These are phyloP conservation scores for Tetrahymena thermophila DNA, from an alignment of 73 alveolate species.

Conservation along the genomic window DNA sequence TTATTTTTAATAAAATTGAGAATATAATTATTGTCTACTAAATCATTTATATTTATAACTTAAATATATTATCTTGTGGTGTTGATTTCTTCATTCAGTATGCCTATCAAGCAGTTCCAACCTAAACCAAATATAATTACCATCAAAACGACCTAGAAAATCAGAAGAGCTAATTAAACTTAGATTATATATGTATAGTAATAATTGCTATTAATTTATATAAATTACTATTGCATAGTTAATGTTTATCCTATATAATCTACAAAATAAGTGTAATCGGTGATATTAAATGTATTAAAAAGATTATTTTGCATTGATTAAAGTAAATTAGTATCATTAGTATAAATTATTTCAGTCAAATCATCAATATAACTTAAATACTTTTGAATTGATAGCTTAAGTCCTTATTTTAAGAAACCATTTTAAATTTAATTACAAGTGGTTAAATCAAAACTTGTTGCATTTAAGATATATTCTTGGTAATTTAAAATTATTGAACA, in stretches of 20 bases:
- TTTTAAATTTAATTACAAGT: neutral
- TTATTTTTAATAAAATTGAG: neutral
- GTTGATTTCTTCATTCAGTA: neutral
- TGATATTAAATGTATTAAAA: neutral
- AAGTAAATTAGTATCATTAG: neutral
- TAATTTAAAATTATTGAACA: neutral
- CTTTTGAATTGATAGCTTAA: neutral
- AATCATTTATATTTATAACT: neutral
- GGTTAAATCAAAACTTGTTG: neutral
- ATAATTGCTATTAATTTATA: neutral
- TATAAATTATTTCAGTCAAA: neutral
- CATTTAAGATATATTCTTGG: neutral
- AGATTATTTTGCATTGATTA: neutral
- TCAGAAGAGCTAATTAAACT: neutral
- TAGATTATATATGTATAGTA: neutral
- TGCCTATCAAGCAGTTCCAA: neutral
- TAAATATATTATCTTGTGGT: neutral
- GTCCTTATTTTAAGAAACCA: neutral
- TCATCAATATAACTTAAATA: neutral
- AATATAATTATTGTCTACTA: neutral
- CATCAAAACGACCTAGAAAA: neutral
- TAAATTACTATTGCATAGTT: neutral
- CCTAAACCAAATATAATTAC: neutral
- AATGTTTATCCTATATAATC: neutral
- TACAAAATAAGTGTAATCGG: neutral